These are phyloP conservation scores for Cotoneaster glaucophyllus DNA, from an alignment of 306 rosid species.

Conservation along the genomic window DNA sequence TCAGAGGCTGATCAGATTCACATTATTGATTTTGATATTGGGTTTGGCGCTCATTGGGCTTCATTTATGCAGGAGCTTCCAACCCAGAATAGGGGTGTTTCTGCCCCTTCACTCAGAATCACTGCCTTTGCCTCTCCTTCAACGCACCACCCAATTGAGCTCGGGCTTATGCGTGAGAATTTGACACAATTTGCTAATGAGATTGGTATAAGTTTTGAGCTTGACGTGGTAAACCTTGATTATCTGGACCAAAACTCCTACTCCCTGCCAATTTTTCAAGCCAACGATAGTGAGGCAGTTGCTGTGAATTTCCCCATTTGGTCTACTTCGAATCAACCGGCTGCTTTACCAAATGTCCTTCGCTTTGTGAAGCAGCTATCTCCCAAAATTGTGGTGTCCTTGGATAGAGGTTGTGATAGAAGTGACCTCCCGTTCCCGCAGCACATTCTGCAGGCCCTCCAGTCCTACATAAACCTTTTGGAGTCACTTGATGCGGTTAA, in stretches of 20 bases:
- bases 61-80: slow-evolving; percentile 46
- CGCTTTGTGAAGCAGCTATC: slow-evolving; percentile 35
- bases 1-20: slow-evolving; percentile 25
- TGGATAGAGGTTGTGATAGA: slow-evolving; percentile 37
- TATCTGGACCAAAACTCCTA: slow-evolving; percentile 22
- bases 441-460: slow-evolving; percentile 35
- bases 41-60: slow-evolving; percentile 49
- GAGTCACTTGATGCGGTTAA: slow-evolving; percentile 36
- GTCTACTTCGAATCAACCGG: slow-evolving; percentile 29
- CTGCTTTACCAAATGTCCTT: slow-evolving; percentile 29
- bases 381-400: slow-evolving; percentile 35
- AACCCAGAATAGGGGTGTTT: slow-evolving; percentile 13
- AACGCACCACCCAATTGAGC: slow-evolving; percentile 31
- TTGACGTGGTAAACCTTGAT: slow-evolving; percentile 36
- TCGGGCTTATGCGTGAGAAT: slow-evolving; percentile 34
- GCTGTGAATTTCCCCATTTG: slow-evolving; percentile 43
- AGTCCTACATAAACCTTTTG: slow-evolving; percentile 31
- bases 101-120: slow-evolving; percentile 27
- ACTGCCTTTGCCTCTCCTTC: slow-evolving; percentile 43
- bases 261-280: slow-evolving; percentile 20
- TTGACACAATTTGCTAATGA: slow-evolving; percentile 34
- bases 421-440: slow-evolving; percentile 39
- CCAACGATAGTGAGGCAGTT: slow-evolving; percentile 24
- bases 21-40: slow-evolving; percentile 43
- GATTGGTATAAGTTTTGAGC: slow-evolving; percentile 32